Conservation (phyloP, 768 basidiomycete species). For the Lentinula detonsa region DNA sequence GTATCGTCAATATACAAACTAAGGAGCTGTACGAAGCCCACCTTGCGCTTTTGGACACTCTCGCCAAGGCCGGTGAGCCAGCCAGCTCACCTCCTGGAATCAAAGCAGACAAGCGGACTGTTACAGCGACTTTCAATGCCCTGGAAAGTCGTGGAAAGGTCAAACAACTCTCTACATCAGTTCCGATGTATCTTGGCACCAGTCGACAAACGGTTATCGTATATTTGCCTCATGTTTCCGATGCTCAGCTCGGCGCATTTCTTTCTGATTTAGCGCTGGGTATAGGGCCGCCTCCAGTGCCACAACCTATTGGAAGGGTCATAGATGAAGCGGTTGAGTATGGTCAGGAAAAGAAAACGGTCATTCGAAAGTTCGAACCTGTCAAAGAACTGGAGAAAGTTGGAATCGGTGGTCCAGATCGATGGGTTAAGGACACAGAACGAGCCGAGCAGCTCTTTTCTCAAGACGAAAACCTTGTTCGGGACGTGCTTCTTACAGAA, state of each 20-base stretch:
- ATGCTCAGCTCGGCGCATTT: constrained; percentile 51
- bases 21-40: constrained; percentile 71
- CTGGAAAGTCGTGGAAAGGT: constrained; percentile 64
- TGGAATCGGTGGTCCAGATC: constrained; percentile 29
- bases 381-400: constrained; percentile 42
- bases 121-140: constrained; percentile 48
- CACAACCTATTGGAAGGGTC: constrained; percentile 36
- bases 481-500: constrained; percentile 63
- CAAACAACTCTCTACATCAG: constrained; percentile 62
- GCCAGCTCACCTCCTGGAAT: constrained; percentile 67
- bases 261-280: constrained; percentile 45
- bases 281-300: constrained; percentile 21
- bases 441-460: constrained; percentile 48
- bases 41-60: constrained; percentile 49
- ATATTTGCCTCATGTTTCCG: constrained; percentile 54
- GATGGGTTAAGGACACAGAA: constrained; percentile 37
- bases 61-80: constrained; percentile 56
- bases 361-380: constrained; percentile 25
- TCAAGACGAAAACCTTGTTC: constrained; percentile 46
- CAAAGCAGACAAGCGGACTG: constrained; percentile 69
- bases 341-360: constrained; percentile 32
- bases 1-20: constrained; percentile 57
- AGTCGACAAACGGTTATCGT: constrained; percentile 55
- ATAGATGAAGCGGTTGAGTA: constrained; percentile 52
- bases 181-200: constrained; percentile 53